These are phyloP conservation scores for Globisporangium recalcitrans DNA, from an alignment of 352 stramenopile species.

Conservation along the genomic window DNA sequence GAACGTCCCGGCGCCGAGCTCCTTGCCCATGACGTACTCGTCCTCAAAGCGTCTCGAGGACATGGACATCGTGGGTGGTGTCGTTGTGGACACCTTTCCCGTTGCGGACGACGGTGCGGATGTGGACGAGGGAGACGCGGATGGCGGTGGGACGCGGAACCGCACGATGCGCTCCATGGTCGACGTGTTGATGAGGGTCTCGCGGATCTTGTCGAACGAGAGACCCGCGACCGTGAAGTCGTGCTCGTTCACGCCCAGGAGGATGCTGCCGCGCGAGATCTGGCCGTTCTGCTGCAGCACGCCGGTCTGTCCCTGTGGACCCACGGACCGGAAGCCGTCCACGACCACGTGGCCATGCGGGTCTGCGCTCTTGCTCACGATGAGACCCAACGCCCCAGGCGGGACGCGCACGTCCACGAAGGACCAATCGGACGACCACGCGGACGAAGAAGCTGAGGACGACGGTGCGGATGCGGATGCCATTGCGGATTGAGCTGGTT, in stretches of 20 bases:
- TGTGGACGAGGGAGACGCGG: background rate
- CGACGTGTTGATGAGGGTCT: slow-evolving; percentile 67
- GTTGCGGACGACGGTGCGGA: background rate
- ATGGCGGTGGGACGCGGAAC: slow-evolving; percentile 52
- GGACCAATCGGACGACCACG: slow-evolving; percentile 23
- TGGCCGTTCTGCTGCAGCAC: slow-evolving; percentile 38
- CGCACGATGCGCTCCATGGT: slow-evolving; percentile 46
- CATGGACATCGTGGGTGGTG: background rate
- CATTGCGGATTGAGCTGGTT: background rate
- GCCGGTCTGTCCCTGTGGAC: slow-evolving; percentile 32
- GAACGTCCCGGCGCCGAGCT: slow-evolving; percentile 57
- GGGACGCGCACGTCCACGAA: slow-evolving; percentile 66
- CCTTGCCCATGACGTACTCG: slow-evolving; percentile 51
- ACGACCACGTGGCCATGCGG: slow-evolving; percentile 49
- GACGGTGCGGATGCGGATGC: background rate
- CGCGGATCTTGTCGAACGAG: slow-evolving; percentile 65
- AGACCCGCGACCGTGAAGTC: slow-evolving; percentile 48
- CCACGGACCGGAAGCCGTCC: slow-evolving; percentile 67
- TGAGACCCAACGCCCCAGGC: slow-evolving; percentile 60
- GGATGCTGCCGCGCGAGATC: slow-evolving; percentile 33
- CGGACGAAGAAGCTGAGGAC: background rate
- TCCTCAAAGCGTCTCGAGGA: slow-evolving; percentile 41
- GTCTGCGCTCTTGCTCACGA: slow-evolving; percentile 56
- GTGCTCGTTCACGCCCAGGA: slow-evolving; percentile 69
- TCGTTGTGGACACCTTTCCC: background rate